Evolutionary conservation across 176 grass and related monocot genomes (phyloP).

Genomic region (Tuctoria greenei): DNA sequence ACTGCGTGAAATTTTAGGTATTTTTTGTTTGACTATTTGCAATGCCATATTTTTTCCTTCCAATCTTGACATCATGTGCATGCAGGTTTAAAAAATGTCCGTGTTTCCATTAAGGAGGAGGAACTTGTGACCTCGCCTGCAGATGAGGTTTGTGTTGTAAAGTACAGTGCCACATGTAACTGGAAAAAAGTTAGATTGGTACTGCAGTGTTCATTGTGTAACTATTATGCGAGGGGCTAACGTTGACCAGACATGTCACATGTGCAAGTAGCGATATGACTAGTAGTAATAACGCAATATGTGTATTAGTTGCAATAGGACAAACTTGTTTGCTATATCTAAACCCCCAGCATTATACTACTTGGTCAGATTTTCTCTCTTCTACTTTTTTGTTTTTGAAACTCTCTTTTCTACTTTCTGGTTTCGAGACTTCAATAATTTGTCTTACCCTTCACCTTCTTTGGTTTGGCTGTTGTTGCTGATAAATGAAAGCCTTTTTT

Average conservation of each 20-base stretch:
- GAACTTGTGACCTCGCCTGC: conserved; percentile 52
- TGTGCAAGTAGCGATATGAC: not conserved
- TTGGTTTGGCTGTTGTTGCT: conserved; percentile 11
- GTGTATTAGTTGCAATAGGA: conserved; percentile 4
- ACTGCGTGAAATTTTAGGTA: conserved; percentile 87
- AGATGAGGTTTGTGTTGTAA: conserved; percentile 60
- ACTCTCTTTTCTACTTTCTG: not conserved
- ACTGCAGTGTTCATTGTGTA: not conserved
- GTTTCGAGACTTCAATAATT: not conserved
- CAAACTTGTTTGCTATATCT: not conserved
- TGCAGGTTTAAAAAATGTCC: conserved; percentile 74
- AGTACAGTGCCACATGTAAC: not conserved
- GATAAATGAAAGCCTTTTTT: not conserved
- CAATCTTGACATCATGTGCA: conserved; percentile 20
- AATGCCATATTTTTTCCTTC: not conserved
- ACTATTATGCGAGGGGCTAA: not conserved
- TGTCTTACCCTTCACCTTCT: not conserved
- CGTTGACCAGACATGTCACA: not conserved
- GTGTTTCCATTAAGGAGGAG: conserved; percentile 56
- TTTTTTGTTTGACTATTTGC: conserved; percentile 27
- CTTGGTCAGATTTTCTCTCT: not conserved
- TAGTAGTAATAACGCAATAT: not conserved
- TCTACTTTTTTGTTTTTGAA: not conserved
- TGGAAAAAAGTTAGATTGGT: not conserved
- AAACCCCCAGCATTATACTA: not conserved